phyloP scores from a whole-genome alignment of 192 early-diverging fungal genomes.

The Dissophora ornata region DNA sequence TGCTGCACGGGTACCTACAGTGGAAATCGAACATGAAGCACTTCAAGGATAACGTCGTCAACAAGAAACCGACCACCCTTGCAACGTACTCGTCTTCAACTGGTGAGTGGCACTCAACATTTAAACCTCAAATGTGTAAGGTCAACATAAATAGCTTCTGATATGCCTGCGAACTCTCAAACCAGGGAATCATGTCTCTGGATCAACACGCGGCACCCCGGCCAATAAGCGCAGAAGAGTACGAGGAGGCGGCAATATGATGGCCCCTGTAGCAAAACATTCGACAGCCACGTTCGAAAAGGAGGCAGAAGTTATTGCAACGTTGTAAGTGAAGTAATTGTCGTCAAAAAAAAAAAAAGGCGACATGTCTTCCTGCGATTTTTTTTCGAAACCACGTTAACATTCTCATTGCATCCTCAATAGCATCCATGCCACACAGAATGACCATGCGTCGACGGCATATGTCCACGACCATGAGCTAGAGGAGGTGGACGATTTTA shows the following conservation, averaged over 20 bases:
- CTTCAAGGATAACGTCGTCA: conserved; percentile 52
- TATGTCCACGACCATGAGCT: conserved; percentile 55
- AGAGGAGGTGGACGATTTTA: conserved; percentile 56
- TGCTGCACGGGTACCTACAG: conserved; percentile 76
- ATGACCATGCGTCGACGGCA: conserved; percentile 7
- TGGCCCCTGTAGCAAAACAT: conserved; percentile 19
- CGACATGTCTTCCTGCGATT: not conserved
- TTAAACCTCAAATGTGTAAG: too few species aligned
- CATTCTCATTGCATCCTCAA: not conserved
- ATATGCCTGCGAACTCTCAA: too few species aligned
- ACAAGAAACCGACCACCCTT: conserved; percentile 13
- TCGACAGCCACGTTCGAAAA: conserved; percentile 34
- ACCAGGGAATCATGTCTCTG: not conserved
- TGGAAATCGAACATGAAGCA: conserved; percentile 75
- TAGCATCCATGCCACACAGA: conserved; percentile 30
- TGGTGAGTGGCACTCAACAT: not conserved
- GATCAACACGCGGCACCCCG: conserved; percentile 36
- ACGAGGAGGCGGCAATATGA: conserved; percentile 43
- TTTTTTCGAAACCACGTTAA: not conserved
- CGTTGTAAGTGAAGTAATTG: conserved; percentile 39
- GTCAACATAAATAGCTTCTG: too few species aligned
- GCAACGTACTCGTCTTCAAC: not conserved
- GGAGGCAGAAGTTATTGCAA: conserved; percentile 55
- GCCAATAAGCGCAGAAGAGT: conserved; percentile 61
- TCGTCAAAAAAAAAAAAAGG: too few species aligned